Evolutionary conservation across 2,329 filamentous ascomycete genomes (phyloP).

Genomic region (Exophiala viscosa): DNA sequence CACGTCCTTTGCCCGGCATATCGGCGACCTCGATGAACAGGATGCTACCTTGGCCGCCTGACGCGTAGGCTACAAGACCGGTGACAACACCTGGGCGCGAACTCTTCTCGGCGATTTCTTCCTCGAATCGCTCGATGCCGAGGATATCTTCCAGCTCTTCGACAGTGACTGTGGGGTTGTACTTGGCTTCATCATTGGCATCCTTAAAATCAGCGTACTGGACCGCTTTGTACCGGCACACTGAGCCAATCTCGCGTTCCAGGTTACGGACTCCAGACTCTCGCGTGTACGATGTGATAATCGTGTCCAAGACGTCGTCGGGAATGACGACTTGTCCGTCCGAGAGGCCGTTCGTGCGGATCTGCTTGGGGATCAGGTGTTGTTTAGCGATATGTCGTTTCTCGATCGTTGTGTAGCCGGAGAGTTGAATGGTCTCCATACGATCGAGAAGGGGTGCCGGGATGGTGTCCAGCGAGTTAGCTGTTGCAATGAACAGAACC

Average conservation of each 20-base stretch:
- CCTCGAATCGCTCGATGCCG: slow-evolving; percentile 88
- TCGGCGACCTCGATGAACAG: slow-evolving; percentile 97
- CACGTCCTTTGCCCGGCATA: slow-evolving; percentile 87
- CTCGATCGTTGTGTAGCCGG: slow-evolving; percentile 94
- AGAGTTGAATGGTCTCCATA: slow-evolving; percentile 92
- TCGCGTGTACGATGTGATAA: slow-evolving; percentile 93
- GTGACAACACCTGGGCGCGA: slow-evolving; percentile 87
- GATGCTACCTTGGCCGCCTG: slow-evolving; percentile 89
- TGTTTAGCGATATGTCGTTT: slow-evolving; percentile 91
- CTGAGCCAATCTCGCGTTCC: slow-evolving; percentile 89
- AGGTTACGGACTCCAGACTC: slow-evolving; percentile 95
- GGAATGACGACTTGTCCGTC: slow-evolving; percentile 71
- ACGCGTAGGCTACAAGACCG: slow-evolving; percentile 89
- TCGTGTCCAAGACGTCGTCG: slow-evolving; percentile 84
- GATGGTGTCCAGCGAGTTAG: slow-evolving; percentile 91
- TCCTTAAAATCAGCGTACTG: slow-evolving; percentile 91
- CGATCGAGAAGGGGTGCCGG: slow-evolving; percentile 89
- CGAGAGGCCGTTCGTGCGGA: slow-evolving; percentile 80
- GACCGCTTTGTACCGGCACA: slow-evolving; percentile 92
- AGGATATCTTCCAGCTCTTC: slow-evolving; percentile 86
- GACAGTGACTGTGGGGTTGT: slow-evolving; percentile 68
- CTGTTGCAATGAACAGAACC: slow-evolving; percentile 95
- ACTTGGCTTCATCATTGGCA: slow-evolving; percentile 52
- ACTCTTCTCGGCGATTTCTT: slow-evolving; percentile 87
- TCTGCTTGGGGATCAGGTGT: slow-evolving; percentile 95